Evolutionary conservation across 371 early-diverging fungal species (phyloP), one percentile per base, ranked within the genome.

Genomic region (Mortierella sp.): DNA sequence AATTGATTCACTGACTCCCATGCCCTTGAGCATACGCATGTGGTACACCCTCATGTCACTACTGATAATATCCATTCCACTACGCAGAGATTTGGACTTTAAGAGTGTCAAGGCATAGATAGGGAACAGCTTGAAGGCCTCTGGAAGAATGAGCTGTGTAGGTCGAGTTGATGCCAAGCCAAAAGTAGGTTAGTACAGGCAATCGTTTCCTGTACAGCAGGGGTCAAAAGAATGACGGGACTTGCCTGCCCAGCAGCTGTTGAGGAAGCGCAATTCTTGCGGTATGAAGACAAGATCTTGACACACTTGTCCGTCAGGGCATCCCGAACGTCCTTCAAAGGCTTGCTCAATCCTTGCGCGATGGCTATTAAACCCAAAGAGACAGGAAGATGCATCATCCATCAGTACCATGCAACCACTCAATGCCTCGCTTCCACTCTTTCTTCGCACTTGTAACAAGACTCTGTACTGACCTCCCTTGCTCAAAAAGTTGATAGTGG

Each of bases 101-200:
- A 94, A 86, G 55, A 98, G 70, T 19, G 94, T 83, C 41, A 97
- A 86, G 3, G 90, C 82, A 81, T 93, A 96, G 34, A 98, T 82
- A n/a, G 99, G 98, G 56, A 93, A 85, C 57, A 98, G 83, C 80
- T 98, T 98, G 83, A 92, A 96, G 0, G 95, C 89, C 71, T 98
- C 99, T 9, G 99, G 98, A 49, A 98, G 81, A 55, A 98, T 97
- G 9, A 98, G 85, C 83, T 74, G 64, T 77, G 67, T 17, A 80
- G 71, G 50, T 2, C 25, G n/a, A 53, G 13, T 31, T 28, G 7
- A 27, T 4, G 5, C 28, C 49, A 91, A 34, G 4, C 34, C 4
- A 40, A 56, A 44, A 47, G n/a, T n/a, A n/a, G n/a, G n/a, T n/a
- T n/a, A n/a, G n/a, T n/a, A n/a, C n/a, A n/a, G n/a, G n/a, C 17